Evolutionary conservation across 768 basidiomycete genomes (phyloP).

Genomic region (Obba rivulosa): DNA sequence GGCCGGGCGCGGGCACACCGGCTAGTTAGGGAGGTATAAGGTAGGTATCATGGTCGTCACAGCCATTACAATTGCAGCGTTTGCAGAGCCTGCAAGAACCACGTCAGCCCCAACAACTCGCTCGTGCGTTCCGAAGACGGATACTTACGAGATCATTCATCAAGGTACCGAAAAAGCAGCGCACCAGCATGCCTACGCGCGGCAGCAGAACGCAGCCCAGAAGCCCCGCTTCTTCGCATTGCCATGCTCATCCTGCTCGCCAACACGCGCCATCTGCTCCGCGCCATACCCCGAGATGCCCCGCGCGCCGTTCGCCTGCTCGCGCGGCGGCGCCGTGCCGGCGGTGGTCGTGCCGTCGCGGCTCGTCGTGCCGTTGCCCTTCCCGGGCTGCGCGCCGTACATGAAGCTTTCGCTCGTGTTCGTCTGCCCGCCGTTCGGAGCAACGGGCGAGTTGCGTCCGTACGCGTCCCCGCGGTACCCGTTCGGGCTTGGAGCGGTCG

Average conservation of each 20-base stretch:
- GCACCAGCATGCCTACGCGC: slow-evolving; percentile 15
- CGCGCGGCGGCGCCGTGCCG: slow-evolving; percentile 25
- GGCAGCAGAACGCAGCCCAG: slow-evolving; percentile 65
- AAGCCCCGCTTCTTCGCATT: slow-evolving; percentile 58
- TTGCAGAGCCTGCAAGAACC: slow-evolving; percentile 8
- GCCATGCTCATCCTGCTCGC: slow-evolving; percentile 55
- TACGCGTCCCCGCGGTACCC: slow-evolving; percentile 52
- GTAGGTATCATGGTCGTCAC: slow-evolving; percentile 11
- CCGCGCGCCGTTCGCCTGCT: slow-evolving; percentile 32
- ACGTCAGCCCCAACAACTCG: neutral
- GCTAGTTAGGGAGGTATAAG: neutral
- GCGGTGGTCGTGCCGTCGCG: slow-evolving; percentile 47
- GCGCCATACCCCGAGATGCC: slow-evolving; percentile 64
- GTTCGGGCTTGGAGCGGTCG: slow-evolving; percentile 51
- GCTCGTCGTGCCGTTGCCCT: slow-evolving; percentile 36
- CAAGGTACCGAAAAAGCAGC: neutral
- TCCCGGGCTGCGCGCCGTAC: slow-evolving; percentile 54
- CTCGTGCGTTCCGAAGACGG: neutral
- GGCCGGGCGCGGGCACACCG: neutral
- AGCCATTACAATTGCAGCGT: slow-evolving; percentile 11
- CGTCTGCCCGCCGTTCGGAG: slow-evolving; percentile 34
- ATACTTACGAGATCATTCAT: neutral
- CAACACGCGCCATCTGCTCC: slow-evolving; percentile 54
- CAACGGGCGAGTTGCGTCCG: slow-evolving; percentile 41
- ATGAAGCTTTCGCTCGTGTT: slow-evolving; percentile 55